phyloP scores from a whole-genome alignment of 1,284 basidiomycete genomes.

The Cryptococcus jaspeensis region DNA sequence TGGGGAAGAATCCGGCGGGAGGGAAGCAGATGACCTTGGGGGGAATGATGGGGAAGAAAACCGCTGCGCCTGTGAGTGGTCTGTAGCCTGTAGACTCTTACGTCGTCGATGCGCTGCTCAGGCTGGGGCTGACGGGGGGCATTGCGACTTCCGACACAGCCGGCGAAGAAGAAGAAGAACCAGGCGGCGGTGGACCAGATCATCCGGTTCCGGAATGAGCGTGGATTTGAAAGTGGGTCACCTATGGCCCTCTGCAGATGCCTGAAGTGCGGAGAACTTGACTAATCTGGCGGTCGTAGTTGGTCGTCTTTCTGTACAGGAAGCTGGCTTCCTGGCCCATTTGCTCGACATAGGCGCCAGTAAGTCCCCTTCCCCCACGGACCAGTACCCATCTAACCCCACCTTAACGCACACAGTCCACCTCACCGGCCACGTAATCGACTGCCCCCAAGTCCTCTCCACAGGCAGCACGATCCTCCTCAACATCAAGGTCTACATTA shows the following conservation, averaged over 20 bases:
- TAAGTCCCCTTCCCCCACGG: conserved; percentile 20
- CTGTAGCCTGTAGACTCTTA: no score
- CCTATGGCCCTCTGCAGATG: not conserved
- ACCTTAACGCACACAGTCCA: conserved; percentile 28
- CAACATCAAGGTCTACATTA: conserved; percentile 47
- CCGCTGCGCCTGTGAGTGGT: conserved; percentile 20
- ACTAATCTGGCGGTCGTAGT: conserved; percentile 23
- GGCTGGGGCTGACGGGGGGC: no score
- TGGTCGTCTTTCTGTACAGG: conserved; percentile 46
- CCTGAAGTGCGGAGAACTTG: not conserved
- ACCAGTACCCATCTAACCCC: not conserved
- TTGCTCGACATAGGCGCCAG: conserved; percentile 47
- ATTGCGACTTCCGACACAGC: no score
- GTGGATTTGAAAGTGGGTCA: conserved; percentile 41
- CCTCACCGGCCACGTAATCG: conserved; percentile 46
- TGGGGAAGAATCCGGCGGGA: conserved; percentile 31
- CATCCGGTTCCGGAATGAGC: conserved; percentile 48
- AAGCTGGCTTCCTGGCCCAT: conserved; percentile 47
- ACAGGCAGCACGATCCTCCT: conserved; percentile 48
- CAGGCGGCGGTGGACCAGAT: conserved; percentile 48
- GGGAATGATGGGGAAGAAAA: conserved; percentile 45
- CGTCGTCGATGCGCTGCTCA: no score
- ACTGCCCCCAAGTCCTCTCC: conserved; percentile 43
- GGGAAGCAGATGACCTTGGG: conserved; percentile 45
- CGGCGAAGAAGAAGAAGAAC: no score